Percentiles rank a stretch among this genome's conserved stretches.
phyloP scores from a whole-genome alignment of 2,329 filamentous ascomycete species.

The Alternaria solani region DNA sequence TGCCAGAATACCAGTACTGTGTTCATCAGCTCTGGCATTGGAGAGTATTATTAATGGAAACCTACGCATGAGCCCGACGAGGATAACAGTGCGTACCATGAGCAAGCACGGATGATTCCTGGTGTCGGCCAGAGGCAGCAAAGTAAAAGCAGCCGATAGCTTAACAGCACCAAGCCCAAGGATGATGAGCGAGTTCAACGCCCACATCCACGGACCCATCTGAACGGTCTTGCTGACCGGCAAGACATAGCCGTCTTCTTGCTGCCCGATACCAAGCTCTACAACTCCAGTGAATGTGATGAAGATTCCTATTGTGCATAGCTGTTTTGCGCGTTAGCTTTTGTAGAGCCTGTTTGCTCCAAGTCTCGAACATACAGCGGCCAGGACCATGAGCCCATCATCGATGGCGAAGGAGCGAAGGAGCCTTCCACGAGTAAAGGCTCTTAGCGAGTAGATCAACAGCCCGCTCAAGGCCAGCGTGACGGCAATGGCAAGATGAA shows the following conservation, averaged over 20 bases:
- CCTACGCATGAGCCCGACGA: conserved; percentile 54
- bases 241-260: conserved; percentile 28
- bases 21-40: conserved; percentile 8
- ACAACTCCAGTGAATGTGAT: conserved; percentile 15
- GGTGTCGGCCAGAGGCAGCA: conserved; percentile 53
- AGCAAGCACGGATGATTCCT: conserved; percentile 47
- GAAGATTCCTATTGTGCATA: conserved; percentile 14
- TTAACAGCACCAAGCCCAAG: conserved; percentile 57
- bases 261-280: conserved; percentile 54
- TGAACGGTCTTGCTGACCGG: conserved; percentile 1
- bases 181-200: conserved; percentile 48
- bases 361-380: conserved; percentile 42
- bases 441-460: conserved; percentile 52
- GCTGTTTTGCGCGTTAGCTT: neutral
- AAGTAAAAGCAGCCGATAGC: conserved; percentile 56
- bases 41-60: neutral
- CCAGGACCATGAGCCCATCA: conserved; percentile 56
- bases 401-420: conserved; percentile 60
- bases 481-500: conserved; percentile 53
- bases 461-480: conserved; percentile 53
- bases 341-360: neutral
- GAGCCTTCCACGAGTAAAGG: conserved; percentile 57
- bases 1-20: conserved; percentile 41
- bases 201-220: conserved; percentile 14
- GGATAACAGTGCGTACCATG: conserved; percentile 10